A percentile compares a stretch with the other conserved stretches of the same genome.
Conservation (phyloP, 2,329 filamentous ascomycete genomes). For the Diplodia sapinea region DNA sequence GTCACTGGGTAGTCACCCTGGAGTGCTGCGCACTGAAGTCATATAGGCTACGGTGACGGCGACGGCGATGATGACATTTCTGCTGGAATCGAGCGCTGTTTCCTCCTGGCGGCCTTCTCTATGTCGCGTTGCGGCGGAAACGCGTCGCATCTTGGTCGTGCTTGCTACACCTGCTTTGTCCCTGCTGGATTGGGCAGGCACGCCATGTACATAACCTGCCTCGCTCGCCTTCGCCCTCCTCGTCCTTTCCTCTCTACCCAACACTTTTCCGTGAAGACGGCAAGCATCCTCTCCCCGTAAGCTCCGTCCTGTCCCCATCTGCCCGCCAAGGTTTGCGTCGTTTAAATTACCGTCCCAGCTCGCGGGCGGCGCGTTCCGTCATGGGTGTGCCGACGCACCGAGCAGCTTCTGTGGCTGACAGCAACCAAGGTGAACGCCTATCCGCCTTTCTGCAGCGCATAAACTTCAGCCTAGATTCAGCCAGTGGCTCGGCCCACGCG, state of each 20-base stretch:
- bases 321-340: background rate
- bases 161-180: background rate
- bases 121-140: background rate
- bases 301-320: background rate
- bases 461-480: slow-evolving; percentile 25
- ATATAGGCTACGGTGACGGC: too few species aligned
- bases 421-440: slow-evolving; percentile 14
- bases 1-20: background rate
- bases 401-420: background rate
- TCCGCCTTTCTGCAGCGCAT: slow-evolving; percentile 16
- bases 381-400: background rate
- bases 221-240: background rate
- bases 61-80: background rate
- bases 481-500: background rate
- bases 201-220: slow-evolving; percentile 2
- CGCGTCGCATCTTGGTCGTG: background rate
- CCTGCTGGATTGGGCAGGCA: background rate
- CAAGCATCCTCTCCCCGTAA: background rate
- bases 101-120: background rate
- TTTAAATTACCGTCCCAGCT: background rate
- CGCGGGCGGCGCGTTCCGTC: background rate
- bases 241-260: background rate
- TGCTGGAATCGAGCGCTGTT: background rate
- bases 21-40: too few species aligned
- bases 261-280: background rate